phyloP scores from a whole-genome alignment of 495 filamentous ascomycete genomes.

The Jackrogersella minutella region DNA sequence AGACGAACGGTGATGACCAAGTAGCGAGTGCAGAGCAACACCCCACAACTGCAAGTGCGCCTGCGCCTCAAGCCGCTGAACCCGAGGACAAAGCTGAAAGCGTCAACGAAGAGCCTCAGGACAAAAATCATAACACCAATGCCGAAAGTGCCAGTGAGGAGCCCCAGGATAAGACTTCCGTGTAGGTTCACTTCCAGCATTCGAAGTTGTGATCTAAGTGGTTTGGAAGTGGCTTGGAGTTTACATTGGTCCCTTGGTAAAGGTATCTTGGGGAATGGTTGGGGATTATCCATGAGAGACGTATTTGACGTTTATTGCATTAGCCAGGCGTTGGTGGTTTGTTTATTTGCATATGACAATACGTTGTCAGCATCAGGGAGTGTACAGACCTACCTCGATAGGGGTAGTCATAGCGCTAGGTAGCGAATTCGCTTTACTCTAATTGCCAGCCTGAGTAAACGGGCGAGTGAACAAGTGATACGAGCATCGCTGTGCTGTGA shows the following conservation, averaged over 20 bases:
- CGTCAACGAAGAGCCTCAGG: constrained; percentile 22
- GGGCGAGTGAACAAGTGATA: no score
- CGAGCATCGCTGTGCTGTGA: not conserved
- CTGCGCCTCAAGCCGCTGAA: not conserved
- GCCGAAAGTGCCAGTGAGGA: constrained; percentile 1
- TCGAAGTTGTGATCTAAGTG: not conserved
- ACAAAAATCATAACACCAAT: not conserved
- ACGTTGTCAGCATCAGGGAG: not conserved
- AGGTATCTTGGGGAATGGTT: not conserved
- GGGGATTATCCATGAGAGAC: constrained; percentile 8
- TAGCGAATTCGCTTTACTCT: no score
- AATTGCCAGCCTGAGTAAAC: no score
- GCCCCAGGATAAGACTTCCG: constrained; percentile 13
- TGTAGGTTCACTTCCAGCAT: not conserved
- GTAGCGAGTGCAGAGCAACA: not conserved
- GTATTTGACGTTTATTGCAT: constrained; percentile 26
- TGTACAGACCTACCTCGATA: constrained; percentile 5
- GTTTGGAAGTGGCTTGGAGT: not conserved
- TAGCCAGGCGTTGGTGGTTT: constrained; percentile 29
- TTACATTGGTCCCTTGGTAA: not conserved
- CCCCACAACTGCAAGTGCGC: not conserved
- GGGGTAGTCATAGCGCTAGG: not conserved
- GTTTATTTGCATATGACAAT: constrained; percentile 11
- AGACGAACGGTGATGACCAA: not conserved
- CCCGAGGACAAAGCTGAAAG: constrained; percentile 2